Percentiles rank a stretch among this genome's conserved stretches.
Evolutionary conservation across 2,329 filamentous ascomycete genomes (phyloP).

Genomic region (Trichothecium roseum): DNA sequence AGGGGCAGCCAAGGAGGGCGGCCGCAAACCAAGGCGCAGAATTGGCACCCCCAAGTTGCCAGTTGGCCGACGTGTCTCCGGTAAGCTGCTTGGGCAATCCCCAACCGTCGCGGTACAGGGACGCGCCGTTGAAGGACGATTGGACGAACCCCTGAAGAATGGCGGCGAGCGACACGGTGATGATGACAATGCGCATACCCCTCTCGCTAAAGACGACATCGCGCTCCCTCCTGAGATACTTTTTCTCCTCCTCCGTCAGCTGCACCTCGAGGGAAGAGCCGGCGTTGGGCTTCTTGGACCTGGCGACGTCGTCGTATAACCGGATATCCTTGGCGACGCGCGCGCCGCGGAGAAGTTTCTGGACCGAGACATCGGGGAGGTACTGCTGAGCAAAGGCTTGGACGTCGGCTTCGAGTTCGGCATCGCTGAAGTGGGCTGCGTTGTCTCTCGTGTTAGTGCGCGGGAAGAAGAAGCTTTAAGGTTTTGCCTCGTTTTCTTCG

Average conservation of each 20-base stretch:
- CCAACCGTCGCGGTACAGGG: constrained; percentile 17
- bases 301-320: constrained; percentile 27
- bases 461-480: too few relatives aligned
- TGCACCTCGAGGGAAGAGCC: constrained; percentile 17
- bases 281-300: constrained; percentile 11
- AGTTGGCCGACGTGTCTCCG: constrained; percentile 15
- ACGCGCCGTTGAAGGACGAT: constrained; percentile 31
- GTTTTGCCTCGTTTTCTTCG: too few relatives aligned
- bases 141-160: constrained; percentile 32
- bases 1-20: constrained; percentile 25
- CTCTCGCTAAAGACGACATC: constrained; percentile 27
- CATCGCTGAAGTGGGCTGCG: constrained; percentile 25
- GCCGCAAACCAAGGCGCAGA: constrained; percentile 28
- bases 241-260: constrained; percentile 23
- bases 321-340: constrained; percentile 28
- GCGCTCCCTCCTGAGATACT: constrained; percentile 23
- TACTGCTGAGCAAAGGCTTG: constrained; percentile 16
- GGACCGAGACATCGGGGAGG: constrained; percentile 17
- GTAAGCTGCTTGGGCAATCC: constrained; percentile 6
- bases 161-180: constrained; percentile 31
- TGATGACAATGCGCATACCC: constrained; percentile 27
- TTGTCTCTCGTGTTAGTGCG: not conserved
- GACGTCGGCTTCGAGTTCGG: constrained; percentile 25
- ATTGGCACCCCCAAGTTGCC: constrained; percentile 28
- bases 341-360: constrained; percentile 24